Evolutionary conservation across 352 stramenopile genomes (phyloP).

Genomic region (Pythium phragmiticola): DNA sequence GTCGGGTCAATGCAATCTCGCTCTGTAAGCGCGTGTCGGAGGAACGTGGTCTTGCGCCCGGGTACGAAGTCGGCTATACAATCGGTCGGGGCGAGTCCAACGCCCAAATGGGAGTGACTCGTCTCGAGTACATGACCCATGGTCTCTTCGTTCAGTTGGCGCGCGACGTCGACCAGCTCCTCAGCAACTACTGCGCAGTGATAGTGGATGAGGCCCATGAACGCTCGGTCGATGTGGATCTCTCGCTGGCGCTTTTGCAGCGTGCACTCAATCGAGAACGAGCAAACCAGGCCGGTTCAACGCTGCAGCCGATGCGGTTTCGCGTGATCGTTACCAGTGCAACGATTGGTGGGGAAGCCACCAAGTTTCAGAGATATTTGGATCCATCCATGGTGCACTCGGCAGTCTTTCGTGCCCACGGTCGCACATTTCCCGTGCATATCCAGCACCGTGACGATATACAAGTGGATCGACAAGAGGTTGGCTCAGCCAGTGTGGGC

Average conservation of each 20-base stretch:
- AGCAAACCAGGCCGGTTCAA: background rate
- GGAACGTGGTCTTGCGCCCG: constrained; percentile 17
- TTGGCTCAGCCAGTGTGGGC: constrained; percentile 13
- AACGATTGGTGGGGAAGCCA: constrained; percentile 25
- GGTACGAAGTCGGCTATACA: constrained; percentile 28
- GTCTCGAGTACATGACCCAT: constrained; percentile 32
- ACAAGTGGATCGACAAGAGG: constrained; percentile 12
- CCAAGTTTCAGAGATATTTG: constrained; percentile 23
- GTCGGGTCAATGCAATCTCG: constrained; percentile 30
- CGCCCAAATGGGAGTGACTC: background rate
- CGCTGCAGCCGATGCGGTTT: background rate
- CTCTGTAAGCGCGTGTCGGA: constrained; percentile 24
- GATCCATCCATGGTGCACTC: constrained; percentile 10
- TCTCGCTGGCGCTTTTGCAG: constrained; percentile 29
- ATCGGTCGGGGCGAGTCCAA: constrained; percentile 26
- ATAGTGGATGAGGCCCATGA: constrained; percentile 37
- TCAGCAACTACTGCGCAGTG: constrained; percentile 22
- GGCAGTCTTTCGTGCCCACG: constrained; percentile 21
- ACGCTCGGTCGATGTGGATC: constrained; percentile 29
- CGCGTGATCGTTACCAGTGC: constrained; percentile 31
- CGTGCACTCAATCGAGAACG: constrained; percentile 5
- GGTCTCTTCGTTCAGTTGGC: constrained; percentile 30
- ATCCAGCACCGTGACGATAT: constrained; percentile 27
- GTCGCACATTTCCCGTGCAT: constrained; percentile 31
- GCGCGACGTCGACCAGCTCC: constrained; percentile 13